phyloP scores from a whole-genome alignment of 345 rosid genomes.

The Litchi chinensis region DNA sequence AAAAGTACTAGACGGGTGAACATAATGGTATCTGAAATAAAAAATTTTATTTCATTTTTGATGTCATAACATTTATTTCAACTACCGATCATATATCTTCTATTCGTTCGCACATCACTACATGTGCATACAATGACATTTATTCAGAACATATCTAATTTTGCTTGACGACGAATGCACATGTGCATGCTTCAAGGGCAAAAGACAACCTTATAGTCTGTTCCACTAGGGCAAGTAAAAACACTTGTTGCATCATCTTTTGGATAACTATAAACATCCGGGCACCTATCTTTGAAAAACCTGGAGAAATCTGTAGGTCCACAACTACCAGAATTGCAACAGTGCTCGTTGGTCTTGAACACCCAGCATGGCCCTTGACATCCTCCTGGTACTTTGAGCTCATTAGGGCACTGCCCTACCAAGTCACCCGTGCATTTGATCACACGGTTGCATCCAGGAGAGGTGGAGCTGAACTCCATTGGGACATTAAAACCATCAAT shows the following conservation, averaged over 20 bases:
- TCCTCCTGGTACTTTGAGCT: neutral
- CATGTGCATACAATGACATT: neutral
- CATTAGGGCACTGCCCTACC: neutral
- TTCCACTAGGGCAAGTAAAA: neutral
- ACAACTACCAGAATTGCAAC: neutral
- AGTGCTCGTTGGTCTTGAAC: neutral
- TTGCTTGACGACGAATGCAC: neutral
- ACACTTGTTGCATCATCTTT: neutral
- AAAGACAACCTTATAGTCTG: neutral
- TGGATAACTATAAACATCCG: constrained; percentile 3
- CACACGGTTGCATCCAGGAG: neutral
- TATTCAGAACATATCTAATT: too few relatives aligned
- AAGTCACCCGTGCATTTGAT: neutral
- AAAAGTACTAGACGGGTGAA: too few relatives aligned
- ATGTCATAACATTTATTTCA: too few relatives aligned
- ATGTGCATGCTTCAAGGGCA: neutral
- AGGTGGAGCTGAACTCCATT: neutral
- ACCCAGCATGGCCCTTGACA: neutral
- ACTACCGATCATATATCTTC: too few relatives aligned
- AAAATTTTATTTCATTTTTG: too few relatives aligned
- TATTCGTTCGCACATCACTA: neutral
- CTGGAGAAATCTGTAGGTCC: neutral
- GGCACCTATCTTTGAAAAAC: neutral
- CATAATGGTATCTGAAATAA: too few relatives aligned
- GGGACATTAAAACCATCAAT: neutral